Base-by-base conservation (phyloP, 192 early-diverging fungal species). In the Jimgerdemannia flammicorona region DNA sequence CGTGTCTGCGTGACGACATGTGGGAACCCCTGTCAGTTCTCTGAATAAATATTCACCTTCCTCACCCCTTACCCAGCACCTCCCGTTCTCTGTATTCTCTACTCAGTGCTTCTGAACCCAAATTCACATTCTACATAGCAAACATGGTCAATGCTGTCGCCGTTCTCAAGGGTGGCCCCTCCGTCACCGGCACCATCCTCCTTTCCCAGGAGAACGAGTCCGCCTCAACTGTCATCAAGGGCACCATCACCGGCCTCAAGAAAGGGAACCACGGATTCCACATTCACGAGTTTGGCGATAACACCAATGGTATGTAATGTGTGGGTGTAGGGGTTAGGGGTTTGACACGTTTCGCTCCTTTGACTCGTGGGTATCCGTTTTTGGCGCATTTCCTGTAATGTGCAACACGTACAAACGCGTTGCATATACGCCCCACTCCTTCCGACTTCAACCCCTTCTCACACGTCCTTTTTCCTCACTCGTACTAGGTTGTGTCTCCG, bases 231-330 rank as follows among this genome's bases (percentile, higher is more conserved):
- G 63, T 73, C 42, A 84, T 97, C 81, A 76, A 87, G 39, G 87
- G 86, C 70, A 74, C 83, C 44, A 66, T 95, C 74, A 71, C 75
- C 65, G 92, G 92, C 49, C 86, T 97, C 67, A 75, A 76, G 4
- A 84, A 90, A 4, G 94, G 93, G 69, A 80, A 88, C 69, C 94
- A 95, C 84, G 95, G 95, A 68, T 94, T 97, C 92, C 95, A 97
- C 83, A 80, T 97, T 74, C 95, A 97, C 81, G 91, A 93, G 82
- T 93, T 91, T 66, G 92, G 92, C 73, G 91, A 92, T 81, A 91
- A 92, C 83, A 92, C 91, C 81, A 90, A 90, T 80, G 91, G 88
- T 81, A 59, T 59, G 41, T 44, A 79, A 54, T 63, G 66, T 54
- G 44, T 54, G 40, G 44, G 42, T 40, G 70, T 29, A 29, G 29